Base-by-base conservation (phyloP, 2,329 filamentous ascomycete species). In the Trichophyton equinum region DNA sequence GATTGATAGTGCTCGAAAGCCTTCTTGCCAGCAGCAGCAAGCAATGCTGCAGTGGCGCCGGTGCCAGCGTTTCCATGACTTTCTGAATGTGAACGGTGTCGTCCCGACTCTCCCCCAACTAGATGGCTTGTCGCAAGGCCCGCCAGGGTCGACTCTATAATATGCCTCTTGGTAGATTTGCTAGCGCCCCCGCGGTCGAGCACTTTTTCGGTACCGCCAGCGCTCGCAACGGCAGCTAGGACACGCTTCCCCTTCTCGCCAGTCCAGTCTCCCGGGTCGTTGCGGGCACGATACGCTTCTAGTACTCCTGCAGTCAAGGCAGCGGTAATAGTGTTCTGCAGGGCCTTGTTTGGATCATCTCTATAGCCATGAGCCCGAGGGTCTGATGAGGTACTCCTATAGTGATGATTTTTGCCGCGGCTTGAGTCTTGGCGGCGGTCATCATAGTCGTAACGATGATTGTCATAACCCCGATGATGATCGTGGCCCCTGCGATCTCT, bases 171-270 rank as follows among this genome's bases (percentile, higher is more conserved):
- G 65, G 76, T 76, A 76, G 91, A 86, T 71, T 89, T 85, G 67
- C 81, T 79, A 4, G 85, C 81, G 68, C 47, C 33, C 5, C 42
- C 30, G 9, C 11, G 20, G 66, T 85, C 83, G 61, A 86, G 78
- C 47, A 91, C 81, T 7, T 85, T 85, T 72, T 96, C 90, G 63
- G 96, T 87, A 62, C 90, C 88, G 66, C 89, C 92, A 62, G 92
- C 91, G 74, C 89, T 87, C 27, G 85, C 74, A 40, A 92, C 92
- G 56, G 91, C 91, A 22, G 92, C 96, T 57, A 95, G 82, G 63
- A 97, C 84, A 59, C 92, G 89, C 78, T 91, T 94, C 66, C 91
- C 89, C 76, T 96, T 96, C 64, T 89, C 87, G 42, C 91, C 92
- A 65, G 86, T 87, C 91, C 91, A 96, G 49, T 86, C 83, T 60